Percentiles rank a stretch among this genome's conserved stretches.
phyloP scores from a whole-genome alignment of 2,329 filamentous ascomycete genomes.

The Ophiostoma perfectum region DNA sequence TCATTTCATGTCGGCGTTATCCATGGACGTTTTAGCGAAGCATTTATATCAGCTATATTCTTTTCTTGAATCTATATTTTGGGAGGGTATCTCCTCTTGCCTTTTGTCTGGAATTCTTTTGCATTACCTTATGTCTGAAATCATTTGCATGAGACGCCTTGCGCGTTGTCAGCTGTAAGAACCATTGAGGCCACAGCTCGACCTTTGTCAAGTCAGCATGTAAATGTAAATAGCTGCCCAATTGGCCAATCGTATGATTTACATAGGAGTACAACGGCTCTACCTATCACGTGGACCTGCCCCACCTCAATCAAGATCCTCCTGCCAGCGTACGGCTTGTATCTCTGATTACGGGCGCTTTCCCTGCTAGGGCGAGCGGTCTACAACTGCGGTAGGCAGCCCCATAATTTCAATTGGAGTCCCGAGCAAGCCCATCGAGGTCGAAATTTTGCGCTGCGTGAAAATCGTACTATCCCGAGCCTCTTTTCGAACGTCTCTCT shows the following conservation, averaged over 20 bases:
- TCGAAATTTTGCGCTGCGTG: slow-evolving; percentile 21
- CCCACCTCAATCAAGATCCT: not conserved
- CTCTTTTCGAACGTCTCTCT: slow-evolving; percentile 18
- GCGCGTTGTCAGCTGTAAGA: not conserved
- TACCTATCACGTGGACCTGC: not conserved
- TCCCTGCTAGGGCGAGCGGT: not conserved
- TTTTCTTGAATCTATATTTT: not conserved
- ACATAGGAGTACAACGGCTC: not conserved
- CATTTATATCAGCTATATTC: slow-evolving; percentile 1
- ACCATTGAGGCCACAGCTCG: too few relatives aligned
- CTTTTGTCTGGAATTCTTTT: not conserved
- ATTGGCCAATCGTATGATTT: slow-evolving; percentile 7
- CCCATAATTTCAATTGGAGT: slow-evolving; percentile 10
- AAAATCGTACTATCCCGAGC: slow-evolving; percentile 20
- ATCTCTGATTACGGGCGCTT: too few relatives aligned
- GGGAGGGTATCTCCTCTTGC: not conserved
- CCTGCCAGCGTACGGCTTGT: not conserved
- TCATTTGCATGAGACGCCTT: not conserved
- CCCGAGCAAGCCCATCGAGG: slow-evolving; percentile 10
- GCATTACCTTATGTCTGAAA: too few relatives aligned
- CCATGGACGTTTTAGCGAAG: slow-evolving; percentile 10
- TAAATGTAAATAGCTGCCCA: not conserved
- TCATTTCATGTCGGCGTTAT: slow-evolving; percentile 6
- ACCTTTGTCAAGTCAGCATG: not conserved
- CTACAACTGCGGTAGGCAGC: slow-evolving; percentile 7